Conservation (phyloP, 2,329 filamentous ascomycete species). For the Monilinia fructigena region DNA sequence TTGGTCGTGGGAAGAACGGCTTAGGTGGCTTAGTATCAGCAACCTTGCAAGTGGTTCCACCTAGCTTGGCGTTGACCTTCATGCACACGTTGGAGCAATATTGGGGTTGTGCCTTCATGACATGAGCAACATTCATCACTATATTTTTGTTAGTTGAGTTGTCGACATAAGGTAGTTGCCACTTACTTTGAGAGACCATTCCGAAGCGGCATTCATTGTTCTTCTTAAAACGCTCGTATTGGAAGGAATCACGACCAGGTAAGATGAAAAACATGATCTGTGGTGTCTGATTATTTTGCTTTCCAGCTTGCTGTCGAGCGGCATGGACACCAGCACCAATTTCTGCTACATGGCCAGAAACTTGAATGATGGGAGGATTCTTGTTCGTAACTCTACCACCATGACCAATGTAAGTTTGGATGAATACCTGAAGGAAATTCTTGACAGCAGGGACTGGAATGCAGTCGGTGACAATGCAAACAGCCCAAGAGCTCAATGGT, state of each 20-base stretch:
- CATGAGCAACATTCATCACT: constrained; percentile 70
- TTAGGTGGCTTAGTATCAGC: constrained; percentile 20
- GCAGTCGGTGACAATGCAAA: constrained; percentile 63
- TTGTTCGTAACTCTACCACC: constrained; percentile 55
- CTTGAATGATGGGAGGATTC: constrained; percentile 45
- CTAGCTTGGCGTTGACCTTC: constrained; percentile 96
- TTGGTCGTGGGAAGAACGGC: constrained; percentile 52
- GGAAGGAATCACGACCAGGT: constrained; percentile 64
- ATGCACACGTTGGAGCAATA: constrained; percentile 93
- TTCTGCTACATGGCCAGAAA: constrained; percentile 17
- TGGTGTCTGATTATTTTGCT: constrained; percentile 44
- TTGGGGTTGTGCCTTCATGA: constrained; percentile 68
- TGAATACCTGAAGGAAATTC: constrained; percentile 60
- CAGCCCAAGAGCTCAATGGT: constrained; percentile 70
- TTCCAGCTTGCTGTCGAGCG: constrained; percentile 29
- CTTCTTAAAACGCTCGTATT: constrained; percentile 87
- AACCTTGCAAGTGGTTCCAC: constrained; percentile 66
- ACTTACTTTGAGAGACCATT: constrained; percentile 67
- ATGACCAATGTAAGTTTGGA: constrained; percentile 58
- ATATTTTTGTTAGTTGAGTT: constrained; percentile 4
- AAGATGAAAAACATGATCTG: constrained; percentile 81
- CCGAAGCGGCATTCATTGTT: constrained; percentile 81
- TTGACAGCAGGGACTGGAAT: constrained; percentile 49
- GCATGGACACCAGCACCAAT: constrained; percentile 25
- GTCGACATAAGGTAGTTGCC: neutral